phyloP scores from a whole-genome alignment of 2,329 filamentous ascomycete genomes.

The Botrytis pseudocinerea region DNA sequence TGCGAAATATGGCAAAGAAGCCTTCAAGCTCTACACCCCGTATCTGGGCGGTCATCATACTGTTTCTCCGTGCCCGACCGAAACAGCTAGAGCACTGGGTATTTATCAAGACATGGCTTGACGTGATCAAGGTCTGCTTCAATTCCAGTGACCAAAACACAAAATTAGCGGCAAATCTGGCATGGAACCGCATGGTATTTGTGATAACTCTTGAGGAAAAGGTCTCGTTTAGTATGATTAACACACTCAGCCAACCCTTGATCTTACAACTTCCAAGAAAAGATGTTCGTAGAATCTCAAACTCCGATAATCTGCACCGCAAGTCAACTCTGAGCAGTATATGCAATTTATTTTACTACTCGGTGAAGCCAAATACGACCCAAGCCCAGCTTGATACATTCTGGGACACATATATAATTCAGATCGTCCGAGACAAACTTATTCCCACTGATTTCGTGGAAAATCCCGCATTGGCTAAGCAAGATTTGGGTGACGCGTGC shows the following conservation, averaged over 20 bases:
- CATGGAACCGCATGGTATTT: conserved; percentile 84
- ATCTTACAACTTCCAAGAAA: conserved; percentile 67
- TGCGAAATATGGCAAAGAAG: conserved; percentile 68
- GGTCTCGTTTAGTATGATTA: conserved; percentile 55
- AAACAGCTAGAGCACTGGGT: conserved; percentile 66
- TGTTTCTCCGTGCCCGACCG: conserved; percentile 68
- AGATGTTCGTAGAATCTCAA: conserved; percentile 49
- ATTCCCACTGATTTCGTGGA: conserved; percentile 40
- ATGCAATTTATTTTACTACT: conserved; percentile 80
- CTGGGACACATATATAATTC: conserved; percentile 75
- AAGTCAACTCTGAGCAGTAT: conserved; percentile 65
- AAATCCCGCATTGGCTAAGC: conserved; percentile 45
- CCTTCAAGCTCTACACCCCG: conserved; percentile 72
- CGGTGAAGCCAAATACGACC: conserved; percentile 69
- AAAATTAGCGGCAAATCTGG: conserved; percentile 75
- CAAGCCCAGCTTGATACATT: conserved; percentile 67
- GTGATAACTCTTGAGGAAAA: conserved; percentile 64
- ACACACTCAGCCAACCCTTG: conserved; percentile 68
- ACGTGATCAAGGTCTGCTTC: conserved; percentile 78
- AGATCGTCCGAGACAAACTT: conserved; percentile 61
- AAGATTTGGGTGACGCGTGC: conserved; percentile 59
- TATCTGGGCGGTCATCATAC: conserved; percentile 82
- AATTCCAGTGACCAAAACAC: conserved; percentile 72
- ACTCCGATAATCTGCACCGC: conserved; percentile 54
- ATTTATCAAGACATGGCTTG: conserved; percentile 72